Conservation (phyloP, 257 asterid genomes). For the Gentiana macrophylla region DNA sequence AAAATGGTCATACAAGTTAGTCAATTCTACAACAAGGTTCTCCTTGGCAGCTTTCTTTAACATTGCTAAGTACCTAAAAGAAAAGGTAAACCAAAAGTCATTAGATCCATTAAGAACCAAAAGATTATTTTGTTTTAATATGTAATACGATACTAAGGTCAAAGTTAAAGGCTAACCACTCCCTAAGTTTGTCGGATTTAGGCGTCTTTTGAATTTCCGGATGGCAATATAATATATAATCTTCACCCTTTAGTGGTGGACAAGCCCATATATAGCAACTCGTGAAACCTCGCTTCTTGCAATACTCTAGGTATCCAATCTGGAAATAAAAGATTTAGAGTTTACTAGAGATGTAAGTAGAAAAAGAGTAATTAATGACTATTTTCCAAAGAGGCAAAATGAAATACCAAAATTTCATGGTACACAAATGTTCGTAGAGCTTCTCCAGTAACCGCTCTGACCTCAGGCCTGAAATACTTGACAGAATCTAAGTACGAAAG, state of each 20-base stretch:
- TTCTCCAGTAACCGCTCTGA: constrained; percentile 87
- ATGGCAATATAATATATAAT: constrained; percentile 93
- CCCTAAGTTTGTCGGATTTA: constrained; percentile 95
- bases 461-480: constrained; percentile 95
- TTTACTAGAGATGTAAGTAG: constrained; percentile 1
- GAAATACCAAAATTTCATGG: constrained; percentile 92
- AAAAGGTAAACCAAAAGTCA: constrained; percentile 11
- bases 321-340: constrained; percentile 19
- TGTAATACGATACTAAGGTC: neutral
- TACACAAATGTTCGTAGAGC: constrained; percentile 96
- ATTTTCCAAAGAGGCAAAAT: constrained; percentile 9
- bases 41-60: constrained; percentile 78
- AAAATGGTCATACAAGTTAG: constrained; percentile 85
- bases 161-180: constrained; percentile 51
- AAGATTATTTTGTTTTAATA: constrained; percentile 5
- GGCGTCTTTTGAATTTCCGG: constrained; percentile 99
- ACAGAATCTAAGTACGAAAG: constrained; percentile 97
- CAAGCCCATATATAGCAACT: constrained; percentile 99
- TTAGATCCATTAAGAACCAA: constrained; percentile 5
- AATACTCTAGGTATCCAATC: constrained; percentile 94
- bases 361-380: constrained; percentile 1
- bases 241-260: constrained; percentile 98
- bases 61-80: constrained; percentile 90
- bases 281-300: constrained; percentile 90
- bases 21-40: constrained; percentile 70